These are phyloP conservation scores for Penicillium hordei DNA, from an alignment of 2,329 filamentous ascomycete species.

Conservation along the genomic window DNA sequence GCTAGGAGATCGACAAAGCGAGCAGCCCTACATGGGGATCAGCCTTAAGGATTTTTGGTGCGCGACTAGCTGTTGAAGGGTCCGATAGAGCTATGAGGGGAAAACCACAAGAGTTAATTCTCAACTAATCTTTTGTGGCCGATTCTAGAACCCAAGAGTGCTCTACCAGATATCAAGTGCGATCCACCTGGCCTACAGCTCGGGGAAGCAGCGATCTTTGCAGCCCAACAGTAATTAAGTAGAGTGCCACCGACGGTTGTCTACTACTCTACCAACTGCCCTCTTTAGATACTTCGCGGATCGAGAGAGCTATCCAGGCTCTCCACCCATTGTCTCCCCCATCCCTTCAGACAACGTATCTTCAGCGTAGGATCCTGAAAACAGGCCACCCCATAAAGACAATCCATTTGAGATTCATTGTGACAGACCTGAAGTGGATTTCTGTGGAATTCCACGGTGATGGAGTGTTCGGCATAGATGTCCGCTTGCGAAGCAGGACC, in stretches of 20 bases:
- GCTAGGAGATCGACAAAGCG: background rate
- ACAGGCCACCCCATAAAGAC: background rate
- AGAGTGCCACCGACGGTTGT: too few species aligned
- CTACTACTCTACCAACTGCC: too few species aligned
- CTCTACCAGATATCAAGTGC: background rate
- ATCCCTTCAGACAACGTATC: background rate
- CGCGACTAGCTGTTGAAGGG: background rate
- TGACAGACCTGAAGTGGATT: background rate
- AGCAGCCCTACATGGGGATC: background rate
- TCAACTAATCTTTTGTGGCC: background rate
- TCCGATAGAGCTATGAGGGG: too few species aligned
- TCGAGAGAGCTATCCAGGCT: background rate
- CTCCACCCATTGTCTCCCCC: conserved; percentile 5
- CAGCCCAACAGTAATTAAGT: background rate
- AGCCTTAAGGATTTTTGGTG: background rate
- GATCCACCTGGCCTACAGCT: background rate
- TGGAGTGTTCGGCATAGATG: background rate
- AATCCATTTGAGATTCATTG: background rate
- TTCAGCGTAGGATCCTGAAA: background rate
- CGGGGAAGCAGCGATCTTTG: background rate
- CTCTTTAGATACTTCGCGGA: background rate
- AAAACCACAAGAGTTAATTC: background rate
- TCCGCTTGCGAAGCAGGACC: conserved; percentile 15
- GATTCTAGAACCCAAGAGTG: background rate
- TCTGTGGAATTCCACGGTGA: conserved; percentile 11